phyloP scores from a whole-genome alignment of 1,284 basidiomycete species.

The Leccinum griseonigrum region DNA sequence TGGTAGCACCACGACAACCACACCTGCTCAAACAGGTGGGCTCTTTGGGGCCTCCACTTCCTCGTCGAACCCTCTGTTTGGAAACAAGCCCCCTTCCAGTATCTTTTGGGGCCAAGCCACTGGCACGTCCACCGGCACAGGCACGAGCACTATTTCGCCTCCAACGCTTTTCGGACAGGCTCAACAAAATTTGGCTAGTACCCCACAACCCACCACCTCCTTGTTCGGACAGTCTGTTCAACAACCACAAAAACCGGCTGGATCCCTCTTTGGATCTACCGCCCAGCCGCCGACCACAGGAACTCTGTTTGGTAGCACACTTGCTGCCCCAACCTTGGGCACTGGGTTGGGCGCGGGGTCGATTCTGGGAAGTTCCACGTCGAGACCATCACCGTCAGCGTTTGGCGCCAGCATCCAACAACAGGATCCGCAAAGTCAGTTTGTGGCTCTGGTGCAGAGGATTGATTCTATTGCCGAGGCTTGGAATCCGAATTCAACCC shows the following conservation, averaged over 20 bases:
- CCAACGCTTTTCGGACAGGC: constrained; percentile 36
- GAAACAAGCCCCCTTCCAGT: constrained; percentile 21
- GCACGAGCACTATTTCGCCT: constrained; percentile 16
- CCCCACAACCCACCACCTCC: constrained; percentile 24
- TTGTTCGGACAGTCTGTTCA: constrained; percentile 31
- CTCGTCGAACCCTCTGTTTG: constrained; percentile 27
- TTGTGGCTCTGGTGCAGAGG: constrained; percentile 53
- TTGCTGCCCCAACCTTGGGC: constrained; percentile 31
- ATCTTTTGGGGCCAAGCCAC: constrained; percentile 16
- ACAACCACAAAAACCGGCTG: constrained; percentile 27
- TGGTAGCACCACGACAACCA: constrained; percentile 10
- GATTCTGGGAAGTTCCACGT: constrained; percentile 18
- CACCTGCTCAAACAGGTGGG: constrained; percentile 16
- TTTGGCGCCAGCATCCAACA: constrained; percentile 37
- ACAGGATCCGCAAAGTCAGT: constrained; percentile 62
- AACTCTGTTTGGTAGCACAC: constrained; percentile 32
- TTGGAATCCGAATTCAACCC: constrained; percentile 69
- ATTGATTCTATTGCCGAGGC: constrained; percentile 69
- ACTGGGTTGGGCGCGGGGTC: constrained; percentile 25
- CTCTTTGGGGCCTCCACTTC: constrained; percentile 20
- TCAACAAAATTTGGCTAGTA: constrained; percentile 8
- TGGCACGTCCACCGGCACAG: constrained; percentile 16
- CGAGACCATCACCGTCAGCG: constrained; percentile 26
- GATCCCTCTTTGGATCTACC: constrained; percentile 36
- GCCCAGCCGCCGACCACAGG: constrained; percentile 28